These are phyloP conservation scores for Guyanaporus albipodus DNA, from an alignment of 768 basidiomycete genomes.

Conservation along the genomic window DNA sequence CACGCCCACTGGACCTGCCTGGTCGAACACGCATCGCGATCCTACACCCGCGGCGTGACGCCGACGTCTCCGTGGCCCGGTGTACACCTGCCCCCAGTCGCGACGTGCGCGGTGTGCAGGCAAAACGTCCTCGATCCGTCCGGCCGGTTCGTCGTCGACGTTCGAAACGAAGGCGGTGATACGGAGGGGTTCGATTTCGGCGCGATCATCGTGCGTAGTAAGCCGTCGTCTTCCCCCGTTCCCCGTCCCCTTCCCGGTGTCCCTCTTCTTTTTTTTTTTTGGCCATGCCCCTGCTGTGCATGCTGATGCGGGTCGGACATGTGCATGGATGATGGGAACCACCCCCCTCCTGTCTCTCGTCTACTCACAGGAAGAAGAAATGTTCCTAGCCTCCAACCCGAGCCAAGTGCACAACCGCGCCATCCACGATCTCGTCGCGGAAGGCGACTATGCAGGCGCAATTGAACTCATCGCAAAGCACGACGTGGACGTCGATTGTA, in stretches of 20 bases:
- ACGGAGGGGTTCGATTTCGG: slow-evolving; percentile 27
- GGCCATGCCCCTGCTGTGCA: background rate
- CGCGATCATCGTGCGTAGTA: slow-evolving; percentile 22
- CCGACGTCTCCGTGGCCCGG: background rate
- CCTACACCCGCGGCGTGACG: background rate
- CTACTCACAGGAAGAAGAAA: slow-evolving; percentile 24
- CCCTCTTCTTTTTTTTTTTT: background rate
- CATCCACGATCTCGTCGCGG: slow-evolving; percentile 24
- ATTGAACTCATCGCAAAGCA: slow-evolving; percentile 17
- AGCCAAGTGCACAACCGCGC: slow-evolving; percentile 17
- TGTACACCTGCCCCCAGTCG: background rate
- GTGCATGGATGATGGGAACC: background rate
- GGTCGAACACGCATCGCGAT: slow-evolving; percentile 14
- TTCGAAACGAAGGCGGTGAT: slow-evolving; percentile 26
- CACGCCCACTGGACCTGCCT: slow-evolving; percentile 29
- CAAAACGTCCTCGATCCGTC: slow-evolving; percentile 13
- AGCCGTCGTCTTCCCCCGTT: background rate
- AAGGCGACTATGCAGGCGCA: slow-evolving; percentile 19
- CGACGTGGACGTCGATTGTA: slow-evolving; percentile 19
- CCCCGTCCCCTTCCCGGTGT: background rate
- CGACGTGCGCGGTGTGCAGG: slow-evolving; percentile 16
- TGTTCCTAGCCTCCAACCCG: slow-evolving; percentile 16
- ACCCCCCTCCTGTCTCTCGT: too few species aligned
- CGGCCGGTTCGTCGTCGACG: slow-evolving; percentile 23
- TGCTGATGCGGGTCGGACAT: background rate